Evolutionary conservation across 208 protist genomes (phyloP).

Genomic region (Leishmania arabica): DNA sequence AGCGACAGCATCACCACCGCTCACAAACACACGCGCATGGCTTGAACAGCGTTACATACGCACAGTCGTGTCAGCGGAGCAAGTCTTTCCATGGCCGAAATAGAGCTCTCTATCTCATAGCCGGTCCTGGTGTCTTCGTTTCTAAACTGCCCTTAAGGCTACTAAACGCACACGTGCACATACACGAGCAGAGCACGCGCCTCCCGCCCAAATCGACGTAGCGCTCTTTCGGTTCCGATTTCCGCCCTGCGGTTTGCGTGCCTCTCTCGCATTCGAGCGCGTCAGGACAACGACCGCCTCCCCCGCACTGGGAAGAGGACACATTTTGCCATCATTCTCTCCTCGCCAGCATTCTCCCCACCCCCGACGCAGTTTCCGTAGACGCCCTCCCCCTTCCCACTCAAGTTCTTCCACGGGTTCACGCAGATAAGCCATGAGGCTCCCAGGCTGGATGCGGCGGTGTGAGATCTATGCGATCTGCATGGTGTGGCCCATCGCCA

Average conservation of each 20-base stretch:
- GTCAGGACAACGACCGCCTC: neutral
- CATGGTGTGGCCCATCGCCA: conserved; percentile 83
- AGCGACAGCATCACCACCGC: neutral
- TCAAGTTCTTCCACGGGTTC: neutral
- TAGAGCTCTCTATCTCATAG: neutral
- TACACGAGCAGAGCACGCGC: neutral
- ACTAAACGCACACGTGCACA: neutral
- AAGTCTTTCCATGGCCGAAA: neutral
- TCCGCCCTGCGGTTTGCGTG: neutral
- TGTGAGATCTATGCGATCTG: conserved; percentile 87
- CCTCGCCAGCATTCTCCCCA: no score
- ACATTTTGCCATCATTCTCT: neutral
- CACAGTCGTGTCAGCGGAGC: neutral
- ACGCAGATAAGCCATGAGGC: conserved; percentile 35
- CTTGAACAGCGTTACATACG: neutral
- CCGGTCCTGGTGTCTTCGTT: neutral
- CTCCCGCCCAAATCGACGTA: neutral
- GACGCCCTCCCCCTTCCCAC: neutral
- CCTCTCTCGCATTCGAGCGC: neutral
- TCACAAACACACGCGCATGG: neutral
- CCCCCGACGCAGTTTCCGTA: neutral
- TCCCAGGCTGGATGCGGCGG: conserved; percentile 74
- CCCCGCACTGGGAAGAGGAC: neutral
- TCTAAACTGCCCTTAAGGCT: neutral
- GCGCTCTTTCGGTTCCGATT: neutral